Evolutionary conservation across 768 basidiomycete species (phyloP).

Genomic region (Podaxis carcinomalis): DNA sequence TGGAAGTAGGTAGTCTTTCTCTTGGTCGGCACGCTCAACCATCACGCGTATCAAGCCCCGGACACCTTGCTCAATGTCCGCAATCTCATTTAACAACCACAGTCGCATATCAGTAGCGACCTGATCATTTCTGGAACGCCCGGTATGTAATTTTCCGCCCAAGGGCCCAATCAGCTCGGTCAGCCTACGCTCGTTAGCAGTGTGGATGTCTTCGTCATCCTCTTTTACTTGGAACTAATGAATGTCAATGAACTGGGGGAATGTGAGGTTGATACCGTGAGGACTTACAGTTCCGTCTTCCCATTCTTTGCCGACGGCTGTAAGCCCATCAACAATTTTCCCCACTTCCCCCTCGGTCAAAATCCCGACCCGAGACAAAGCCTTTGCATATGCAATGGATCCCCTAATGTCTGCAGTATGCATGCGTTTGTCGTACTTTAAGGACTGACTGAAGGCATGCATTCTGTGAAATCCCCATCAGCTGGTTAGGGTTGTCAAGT

Average conservation of each 20-base stretch:
- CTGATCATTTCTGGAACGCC: conserved; percentile 96
- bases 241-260: neutral
- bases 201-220: conserved; percentile 99
- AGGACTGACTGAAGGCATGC: conserved; percentile 96
- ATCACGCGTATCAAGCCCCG: conserved; percentile 82
- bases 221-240: conserved; percentile 66
- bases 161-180: conserved; percentile 90
- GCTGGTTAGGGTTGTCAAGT: conserved; percentile 14
- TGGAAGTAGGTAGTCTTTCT: conserved; percentile 86
- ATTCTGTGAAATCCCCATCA: conserved; percentile 49
- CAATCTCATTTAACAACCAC: conserved; percentile 84
- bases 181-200: conserved; percentile 93
- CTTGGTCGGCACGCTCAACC: conserved; percentile 89
- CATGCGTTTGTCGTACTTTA: conserved; percentile 94
- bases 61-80: conserved; percentile 60
- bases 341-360: conserved; percentile 71
- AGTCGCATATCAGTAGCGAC: conserved; percentile 98
- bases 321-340: conserved; percentile 71
- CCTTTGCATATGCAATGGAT: conserved; percentile 94
- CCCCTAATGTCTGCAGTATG: conserved; percentile 87
- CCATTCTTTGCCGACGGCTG: conserved; percentile 83
- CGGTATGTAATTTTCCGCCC: conserved; percentile 96
- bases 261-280: neutral
- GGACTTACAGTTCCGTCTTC: conserved; percentile 58
- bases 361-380: conserved; percentile 76